Evolutionary conservation across 1,139 yeast species (phyloP).

Genomic region (Pichia sp.): DNA sequence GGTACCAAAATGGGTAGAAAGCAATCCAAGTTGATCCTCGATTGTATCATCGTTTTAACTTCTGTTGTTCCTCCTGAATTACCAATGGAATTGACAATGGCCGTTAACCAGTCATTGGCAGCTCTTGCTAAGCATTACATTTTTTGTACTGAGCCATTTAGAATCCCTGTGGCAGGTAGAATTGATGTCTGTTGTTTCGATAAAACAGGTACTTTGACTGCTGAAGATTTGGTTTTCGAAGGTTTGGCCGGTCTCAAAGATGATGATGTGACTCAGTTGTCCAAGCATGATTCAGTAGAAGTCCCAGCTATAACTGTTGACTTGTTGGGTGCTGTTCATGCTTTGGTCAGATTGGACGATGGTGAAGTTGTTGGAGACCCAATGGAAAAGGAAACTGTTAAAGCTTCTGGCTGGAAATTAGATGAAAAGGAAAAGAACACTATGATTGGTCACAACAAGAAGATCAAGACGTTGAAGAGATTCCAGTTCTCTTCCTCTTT

Average conservation of each 20-base stretch:
- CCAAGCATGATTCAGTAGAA: slow-evolving; percentile 42
- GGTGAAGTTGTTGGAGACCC: slow-evolving; percentile 99
- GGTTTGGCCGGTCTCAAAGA: slow-evolving; percentile 83
- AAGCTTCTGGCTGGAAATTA: slow-evolving; percentile 82
- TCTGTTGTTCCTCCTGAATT: slow-evolving; percentile 99
- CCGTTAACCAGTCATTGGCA: slow-evolving; percentile 86
- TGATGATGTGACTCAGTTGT: slow-evolving; percentile 53
- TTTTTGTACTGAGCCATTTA: slow-evolving; percentile 98
- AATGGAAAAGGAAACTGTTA: slow-evolving; percentile 94
- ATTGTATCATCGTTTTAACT: slow-evolving; percentile 91
- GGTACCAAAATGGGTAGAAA: slow-evolving; percentile 95
- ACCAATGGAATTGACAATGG: slow-evolving; percentile 99
- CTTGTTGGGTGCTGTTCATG: slow-evolving; percentile 94
- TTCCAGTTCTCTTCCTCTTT: slow-evolving; percentile 95
- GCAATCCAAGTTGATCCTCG: slow-evolving; percentile 87
- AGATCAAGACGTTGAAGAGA: slow-evolving; percentile 76
- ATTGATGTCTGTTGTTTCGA: slow-evolving; percentile 98
- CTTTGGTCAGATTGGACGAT: slow-evolving; percentile 86
- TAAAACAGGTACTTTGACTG: slow-evolving; percentile 97
- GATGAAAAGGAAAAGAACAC: slow-evolving; percentile 53
- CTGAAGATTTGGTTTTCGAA: slow-evolving; percentile 93
- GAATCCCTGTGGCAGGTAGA: slow-evolving; percentile 97
- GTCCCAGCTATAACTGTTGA: slow-evolving; percentile 65
- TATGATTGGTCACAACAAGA: slow-evolving; percentile 50
- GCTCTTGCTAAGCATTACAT: slow-evolving; percentile 83